Conservation (phyloP, 2,329 filamentous ascomycete genomes). For the Ophiostoma himal-ulmi region DNA sequence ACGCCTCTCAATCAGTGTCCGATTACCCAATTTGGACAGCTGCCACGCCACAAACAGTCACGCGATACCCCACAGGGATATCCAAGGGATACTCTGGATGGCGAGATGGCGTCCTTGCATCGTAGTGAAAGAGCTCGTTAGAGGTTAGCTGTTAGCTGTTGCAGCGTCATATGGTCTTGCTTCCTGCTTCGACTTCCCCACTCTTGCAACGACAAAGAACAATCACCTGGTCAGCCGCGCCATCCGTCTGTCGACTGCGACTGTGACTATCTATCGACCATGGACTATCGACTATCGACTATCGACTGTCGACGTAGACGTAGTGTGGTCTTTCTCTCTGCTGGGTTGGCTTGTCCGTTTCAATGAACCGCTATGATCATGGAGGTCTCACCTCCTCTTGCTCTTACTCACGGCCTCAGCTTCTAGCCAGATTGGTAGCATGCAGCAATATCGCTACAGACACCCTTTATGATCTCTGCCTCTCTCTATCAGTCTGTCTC, state of each 20-base stretch:
- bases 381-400: neutral
- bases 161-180: neutral
- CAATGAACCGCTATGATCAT: neutral
- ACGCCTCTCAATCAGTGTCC: neutral
- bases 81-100: neutral
- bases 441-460: neutral
- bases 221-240: constrained; percentile 13
- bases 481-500: neutral
- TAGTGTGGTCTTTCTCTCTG: no score
- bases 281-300: neutral
- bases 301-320: no score
- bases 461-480: neutral
- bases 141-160: neutral
- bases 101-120: neutral
- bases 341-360: no score
- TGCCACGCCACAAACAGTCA: neutral
- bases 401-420: neutral
- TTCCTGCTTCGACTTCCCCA: neutral
- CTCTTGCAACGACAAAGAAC: constrained; percentile 2
- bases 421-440: no score
- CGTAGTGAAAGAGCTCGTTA: neutral
- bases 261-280: neutral
- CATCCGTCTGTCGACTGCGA: neutral
- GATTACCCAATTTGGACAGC: neutral
- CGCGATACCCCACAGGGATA: neutral